phyloP scores from a whole-genome alignment of 495 filamentous ascomycete genomes.

The Podospora comata region DNA sequence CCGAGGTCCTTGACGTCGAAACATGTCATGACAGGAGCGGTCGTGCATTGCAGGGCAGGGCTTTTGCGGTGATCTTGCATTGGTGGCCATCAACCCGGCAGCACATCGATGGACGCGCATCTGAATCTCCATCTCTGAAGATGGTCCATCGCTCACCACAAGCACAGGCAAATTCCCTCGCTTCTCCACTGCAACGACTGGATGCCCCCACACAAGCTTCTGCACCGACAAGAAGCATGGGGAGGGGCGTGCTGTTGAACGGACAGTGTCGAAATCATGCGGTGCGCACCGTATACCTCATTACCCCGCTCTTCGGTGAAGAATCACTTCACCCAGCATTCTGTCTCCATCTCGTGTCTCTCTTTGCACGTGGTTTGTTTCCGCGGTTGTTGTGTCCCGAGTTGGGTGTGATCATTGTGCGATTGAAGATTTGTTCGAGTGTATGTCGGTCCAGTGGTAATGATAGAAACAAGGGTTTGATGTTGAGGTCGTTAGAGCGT shows the following conservation, averaged over 20 bases:
- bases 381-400: not conserved
- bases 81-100: conserved; percentile 6
- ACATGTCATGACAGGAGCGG: conserved; percentile 3
- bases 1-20: not conserved
- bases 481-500: no score
- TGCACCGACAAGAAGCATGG: conserved; percentile 3
- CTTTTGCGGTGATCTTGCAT: conserved; percentile 35
- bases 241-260: not conserved
- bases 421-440: not conserved
- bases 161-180: conserved; percentile 6
- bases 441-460: not conserved
- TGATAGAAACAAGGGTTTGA: not conserved
- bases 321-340: not conserved
- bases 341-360: not conserved
- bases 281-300: not conserved
- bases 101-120: conserved; percentile 3
- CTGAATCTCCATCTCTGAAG: not conserved
- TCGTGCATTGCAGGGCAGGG: conserved; percentile 20
- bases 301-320: conserved; percentile 7
- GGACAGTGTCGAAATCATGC: not conserved
- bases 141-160: not conserved
- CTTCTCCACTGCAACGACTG: conserved; percentile 2
- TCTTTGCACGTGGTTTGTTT: conserved; percentile 4
- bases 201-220: conserved; percentile 4
- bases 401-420: not conserved